Conservation (phyloP, 257 asterid species). For the Vinca minor region DNA sequence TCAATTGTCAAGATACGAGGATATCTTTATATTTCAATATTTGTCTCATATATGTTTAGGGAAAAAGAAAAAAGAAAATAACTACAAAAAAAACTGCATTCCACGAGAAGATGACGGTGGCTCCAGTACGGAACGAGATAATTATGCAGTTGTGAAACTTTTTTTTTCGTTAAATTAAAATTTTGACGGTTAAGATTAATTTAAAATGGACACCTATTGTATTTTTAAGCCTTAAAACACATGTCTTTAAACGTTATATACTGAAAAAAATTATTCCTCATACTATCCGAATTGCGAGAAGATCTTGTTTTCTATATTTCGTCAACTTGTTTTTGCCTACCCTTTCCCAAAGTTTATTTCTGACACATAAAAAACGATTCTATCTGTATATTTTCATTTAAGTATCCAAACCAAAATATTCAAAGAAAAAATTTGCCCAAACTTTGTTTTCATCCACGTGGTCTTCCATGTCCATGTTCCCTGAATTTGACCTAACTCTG, state of each 20-base stretch:
- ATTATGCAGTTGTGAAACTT: no score
- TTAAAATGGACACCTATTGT: no score
- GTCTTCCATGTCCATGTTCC: conserved; percentile 7
- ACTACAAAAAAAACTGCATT: no score
- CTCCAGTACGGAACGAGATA: no score
- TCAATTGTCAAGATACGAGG: background rate
- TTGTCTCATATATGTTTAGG: background rate
- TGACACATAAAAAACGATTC: background rate
- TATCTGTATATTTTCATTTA: background rate
- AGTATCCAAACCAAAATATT: conserved; percentile 5
- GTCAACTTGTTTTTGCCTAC: background rate
- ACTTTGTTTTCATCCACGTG: conserved; percentile 7
- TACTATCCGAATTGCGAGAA: no score
- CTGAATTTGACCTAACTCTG: background rate
- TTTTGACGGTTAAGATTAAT: no score
- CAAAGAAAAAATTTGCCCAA: background rate
- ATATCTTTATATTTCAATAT: background rate
- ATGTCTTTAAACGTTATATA: no score
- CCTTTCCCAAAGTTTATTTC: background rate
- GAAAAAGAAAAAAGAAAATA: no score
- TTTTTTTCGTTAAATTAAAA: no score
- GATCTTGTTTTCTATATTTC: background rate
- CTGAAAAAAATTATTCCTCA: no score
- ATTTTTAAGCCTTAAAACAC: no score
- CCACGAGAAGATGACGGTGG: no score